Percentiles rank a stretch among this genome's conserved stretches.
Conservation (phyloP, 176 grass and related monocot species). For the Oryza coarctata region DNA sequence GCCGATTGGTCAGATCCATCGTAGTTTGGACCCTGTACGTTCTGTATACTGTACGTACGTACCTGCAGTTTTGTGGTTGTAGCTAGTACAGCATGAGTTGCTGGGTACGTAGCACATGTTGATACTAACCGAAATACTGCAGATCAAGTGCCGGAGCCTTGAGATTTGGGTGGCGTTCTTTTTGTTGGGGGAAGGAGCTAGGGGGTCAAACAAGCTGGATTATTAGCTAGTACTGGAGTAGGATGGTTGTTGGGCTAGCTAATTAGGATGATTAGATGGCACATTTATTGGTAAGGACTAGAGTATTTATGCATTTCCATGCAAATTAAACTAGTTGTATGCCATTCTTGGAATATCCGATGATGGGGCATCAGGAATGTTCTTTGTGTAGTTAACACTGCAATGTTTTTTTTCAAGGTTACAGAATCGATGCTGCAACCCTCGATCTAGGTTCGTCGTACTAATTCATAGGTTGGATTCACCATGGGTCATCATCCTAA, state of each 20-base stretch:
- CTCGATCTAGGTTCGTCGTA: too few species aligned
- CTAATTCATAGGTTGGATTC: too few species aligned
- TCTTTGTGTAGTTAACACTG: background rate
- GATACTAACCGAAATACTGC: background rate
- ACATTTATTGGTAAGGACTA: background rate
- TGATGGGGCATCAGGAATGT: background rate
- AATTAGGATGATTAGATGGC: background rate
- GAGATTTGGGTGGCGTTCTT: too few species aligned
- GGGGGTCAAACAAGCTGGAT: background rate
- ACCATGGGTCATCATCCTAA: too few species aligned
- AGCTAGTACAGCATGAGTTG: slow-evolving; percentile 15
- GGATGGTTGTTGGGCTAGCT: background rate
- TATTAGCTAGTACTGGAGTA: too few species aligned
- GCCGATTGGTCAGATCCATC: slow-evolving; percentile 48
- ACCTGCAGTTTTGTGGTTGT: slow-evolving; percentile 15
- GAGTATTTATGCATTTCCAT: background rate
- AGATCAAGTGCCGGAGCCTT: too few species aligned
- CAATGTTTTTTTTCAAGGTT: too few species aligned
- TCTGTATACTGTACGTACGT: slow-evolving; percentile 24
- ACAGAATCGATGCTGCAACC: too few species aligned
- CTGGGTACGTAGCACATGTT: background rate
- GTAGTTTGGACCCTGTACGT: slow-evolving; percentile 45
- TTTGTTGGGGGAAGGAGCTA: background rate
- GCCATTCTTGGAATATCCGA: background rate
- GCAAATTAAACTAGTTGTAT: background rate